Evolutionary conservation across 805 yeast genomes (phyloP).

Genomic region (Metschnikowia santaceciliae): DNA sequence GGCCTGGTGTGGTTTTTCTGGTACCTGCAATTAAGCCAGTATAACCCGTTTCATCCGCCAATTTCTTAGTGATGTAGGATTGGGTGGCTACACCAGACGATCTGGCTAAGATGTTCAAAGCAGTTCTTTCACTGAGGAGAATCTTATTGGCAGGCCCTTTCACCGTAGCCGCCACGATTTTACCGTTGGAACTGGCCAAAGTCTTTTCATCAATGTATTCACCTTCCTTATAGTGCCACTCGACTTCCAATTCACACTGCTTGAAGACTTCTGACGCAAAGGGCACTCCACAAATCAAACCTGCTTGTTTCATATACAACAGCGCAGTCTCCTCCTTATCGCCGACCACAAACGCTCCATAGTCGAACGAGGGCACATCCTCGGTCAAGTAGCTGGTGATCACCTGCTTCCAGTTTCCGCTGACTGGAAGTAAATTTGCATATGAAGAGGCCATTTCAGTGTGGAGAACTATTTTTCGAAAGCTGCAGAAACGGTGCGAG

Average conservation of each 20-base stretch:
- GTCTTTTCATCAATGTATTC: slow-evolving; percentile 36
- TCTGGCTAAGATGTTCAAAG: slow-evolving; percentile 77
- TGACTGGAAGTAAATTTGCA: slow-evolving; percentile 62
- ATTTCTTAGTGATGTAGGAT: slow-evolving; percentile 49
- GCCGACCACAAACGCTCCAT: slow-evolving; percentile 96
- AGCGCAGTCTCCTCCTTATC: slow-evolving; percentile 65
- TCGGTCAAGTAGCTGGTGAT: slow-evolving; percentile 75
- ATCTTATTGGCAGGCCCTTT: slow-evolving; percentile 76
- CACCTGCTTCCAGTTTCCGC: slow-evolving; percentile 78
- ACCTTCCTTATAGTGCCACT: slow-evolving; percentile 79
- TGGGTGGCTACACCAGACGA: slow-evolving; percentile 86
- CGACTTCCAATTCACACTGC: slow-evolving; percentile 67
- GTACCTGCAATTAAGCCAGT: slow-evolving; percentile 91
- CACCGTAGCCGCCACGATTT: slow-evolving; percentile 70
- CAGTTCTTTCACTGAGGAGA: slow-evolving; percentile 79
- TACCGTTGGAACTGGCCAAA: slow-evolving; percentile 48
- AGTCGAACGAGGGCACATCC: slow-evolving; percentile 91
- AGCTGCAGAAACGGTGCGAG: slow-evolving; percentile 1
- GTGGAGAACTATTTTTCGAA: slow-evolving; percentile 1
- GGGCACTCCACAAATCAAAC: slow-evolving; percentile 81
- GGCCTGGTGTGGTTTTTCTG: slow-evolving; percentile 95
- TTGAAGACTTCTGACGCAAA: slow-evolving; percentile 81
- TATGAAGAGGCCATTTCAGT: slow-evolving; percentile 21
- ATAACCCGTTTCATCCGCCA: slow-evolving; percentile 68
- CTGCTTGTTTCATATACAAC: slow-evolving; percentile 74